Evolutionary conservation across 768 basidiomycete species (phyloP).

Genomic region (Panus rudis): DNA sequence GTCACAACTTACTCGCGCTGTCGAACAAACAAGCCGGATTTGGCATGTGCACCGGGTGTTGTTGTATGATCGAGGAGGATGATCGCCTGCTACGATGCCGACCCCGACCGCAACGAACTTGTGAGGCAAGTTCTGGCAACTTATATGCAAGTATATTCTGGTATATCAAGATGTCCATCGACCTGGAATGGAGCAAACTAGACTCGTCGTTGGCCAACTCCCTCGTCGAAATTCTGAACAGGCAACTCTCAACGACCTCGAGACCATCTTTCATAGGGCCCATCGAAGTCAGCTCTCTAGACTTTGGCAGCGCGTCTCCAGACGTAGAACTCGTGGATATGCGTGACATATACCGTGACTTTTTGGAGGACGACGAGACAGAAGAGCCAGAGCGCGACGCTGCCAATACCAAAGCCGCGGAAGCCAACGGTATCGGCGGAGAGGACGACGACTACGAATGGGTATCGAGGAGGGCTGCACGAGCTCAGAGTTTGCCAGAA

Average conservation of each 20-base stretch:
- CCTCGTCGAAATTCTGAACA: slow-evolving; percentile 72
- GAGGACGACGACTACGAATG: slow-evolving; percentile 78
- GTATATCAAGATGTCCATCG: slow-evolving; percentile 69
- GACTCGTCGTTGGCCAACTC: slow-evolving; percentile 62
- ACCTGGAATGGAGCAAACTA: slow-evolving; percentile 88
- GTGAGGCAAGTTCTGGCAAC: neutral
- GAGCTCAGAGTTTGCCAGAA: slow-evolving; percentile 42
- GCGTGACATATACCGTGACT: slow-evolving; percentile 90
- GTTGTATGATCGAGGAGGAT: too few relatives aligned
- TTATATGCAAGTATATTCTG: neutral
- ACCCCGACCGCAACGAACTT: neutral
- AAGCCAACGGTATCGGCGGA: too few relatives aligned
- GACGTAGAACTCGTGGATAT: slow-evolving; percentile 89
- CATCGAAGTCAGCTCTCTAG: slow-evolving; percentile 76
- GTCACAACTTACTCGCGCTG: too few relatives aligned
- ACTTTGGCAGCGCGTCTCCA: slow-evolving; percentile 79
- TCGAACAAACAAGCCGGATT: too few relatives aligned
- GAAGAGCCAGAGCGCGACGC: slow-evolving; percentile 36
- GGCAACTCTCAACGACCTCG: slow-evolving; percentile 58
- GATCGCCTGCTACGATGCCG: too few relatives aligned
- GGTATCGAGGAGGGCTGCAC: slow-evolving; percentile 60
- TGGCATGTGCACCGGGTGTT: too few relatives aligned
- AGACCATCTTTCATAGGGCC: slow-evolving; percentile 96
- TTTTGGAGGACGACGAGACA: slow-evolving; percentile 72
- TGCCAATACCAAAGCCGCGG: slow-evolving; percentile 13